Evolutionary conservation across 1,284 basidiomycete genomes (phyloP).

Genomic region (Phylloporus gajari): DNA sequence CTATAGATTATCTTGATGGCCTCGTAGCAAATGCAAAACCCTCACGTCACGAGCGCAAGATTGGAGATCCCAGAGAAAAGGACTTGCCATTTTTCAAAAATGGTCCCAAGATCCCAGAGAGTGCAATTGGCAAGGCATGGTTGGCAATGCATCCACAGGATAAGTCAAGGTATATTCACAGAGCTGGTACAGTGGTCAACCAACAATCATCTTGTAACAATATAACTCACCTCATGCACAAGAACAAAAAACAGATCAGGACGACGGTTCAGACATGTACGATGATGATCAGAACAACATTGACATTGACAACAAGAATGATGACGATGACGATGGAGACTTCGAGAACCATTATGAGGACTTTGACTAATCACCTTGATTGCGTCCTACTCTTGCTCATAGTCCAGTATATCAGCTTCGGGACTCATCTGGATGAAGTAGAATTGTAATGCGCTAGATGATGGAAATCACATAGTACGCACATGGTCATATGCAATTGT

Average conservation of each 20-base stretch:
- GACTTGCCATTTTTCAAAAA: not conserved
- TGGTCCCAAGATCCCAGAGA: not conserved
- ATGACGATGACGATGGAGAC: not conserved
- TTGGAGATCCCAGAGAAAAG: not conserved
- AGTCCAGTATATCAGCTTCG: not conserved
- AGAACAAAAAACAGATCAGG: not conserved
- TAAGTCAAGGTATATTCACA: not conserved
- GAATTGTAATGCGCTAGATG: too few relatives aligned
- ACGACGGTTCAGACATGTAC: too few relatives aligned
- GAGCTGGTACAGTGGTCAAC: not conserved
- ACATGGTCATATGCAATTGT: not conserved
- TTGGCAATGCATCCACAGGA: not conserved
- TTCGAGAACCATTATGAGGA: not conserved
- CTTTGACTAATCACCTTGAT: not conserved
- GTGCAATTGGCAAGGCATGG: not conserved
- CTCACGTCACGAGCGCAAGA: not conserved
- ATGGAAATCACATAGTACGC: not conserved
- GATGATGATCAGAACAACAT: too few relatives aligned
- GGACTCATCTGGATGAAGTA: not conserved
- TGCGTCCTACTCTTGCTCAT: not conserved
- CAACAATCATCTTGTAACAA: not conserved
- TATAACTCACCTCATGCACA: not conserved
- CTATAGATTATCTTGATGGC: not conserved
- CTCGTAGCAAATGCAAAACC: not conserved
- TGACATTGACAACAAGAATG: not conserved